Evolutionary conservation across 1,284 basidiomycete genomes (phyloP).

Genomic region (Heterobasidion irregulare): DNA sequence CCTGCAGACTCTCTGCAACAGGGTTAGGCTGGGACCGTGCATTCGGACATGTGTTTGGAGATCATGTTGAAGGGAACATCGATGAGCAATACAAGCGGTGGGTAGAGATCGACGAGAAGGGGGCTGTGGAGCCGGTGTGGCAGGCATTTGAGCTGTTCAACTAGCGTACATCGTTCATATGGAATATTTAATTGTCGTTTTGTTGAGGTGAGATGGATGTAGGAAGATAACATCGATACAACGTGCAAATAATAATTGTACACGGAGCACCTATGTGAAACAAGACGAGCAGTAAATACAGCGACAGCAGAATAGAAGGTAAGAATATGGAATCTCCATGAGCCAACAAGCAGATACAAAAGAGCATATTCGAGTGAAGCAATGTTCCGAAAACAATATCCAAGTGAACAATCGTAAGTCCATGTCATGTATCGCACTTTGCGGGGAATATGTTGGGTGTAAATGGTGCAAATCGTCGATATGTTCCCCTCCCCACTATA

Average conservation of each 20-base stretch:
- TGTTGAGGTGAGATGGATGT: background rate
- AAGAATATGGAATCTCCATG: background rate
- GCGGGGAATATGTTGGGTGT: no score
- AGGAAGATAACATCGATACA: background rate
- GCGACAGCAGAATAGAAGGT: background rate
- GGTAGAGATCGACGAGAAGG: conserved; percentile 54
- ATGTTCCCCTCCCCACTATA: no score
- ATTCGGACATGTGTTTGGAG: conserved; percentile 35
- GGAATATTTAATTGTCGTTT: background rate
- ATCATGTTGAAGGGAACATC: conserved; percentile 36
- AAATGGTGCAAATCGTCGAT: no score
- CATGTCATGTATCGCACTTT: no score
- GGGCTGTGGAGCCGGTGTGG: conserved; percentile 46
- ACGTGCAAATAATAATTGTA: background rate
- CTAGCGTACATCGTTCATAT: background rate
- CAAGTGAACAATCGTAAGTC: no score
- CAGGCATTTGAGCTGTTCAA: conserved; percentile 37
- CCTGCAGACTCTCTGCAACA: conserved; percentile 50
- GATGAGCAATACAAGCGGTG: conserved; percentile 40
- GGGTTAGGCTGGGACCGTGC: conserved; percentile 58
- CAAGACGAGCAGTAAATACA: background rate
- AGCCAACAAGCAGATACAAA: background rate
- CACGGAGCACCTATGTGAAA: background rate
- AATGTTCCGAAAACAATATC: no score
- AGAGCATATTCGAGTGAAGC: background rate